Conservation (phyloP, 805 yeast species). For the Barnettozyma populi region DNA sequence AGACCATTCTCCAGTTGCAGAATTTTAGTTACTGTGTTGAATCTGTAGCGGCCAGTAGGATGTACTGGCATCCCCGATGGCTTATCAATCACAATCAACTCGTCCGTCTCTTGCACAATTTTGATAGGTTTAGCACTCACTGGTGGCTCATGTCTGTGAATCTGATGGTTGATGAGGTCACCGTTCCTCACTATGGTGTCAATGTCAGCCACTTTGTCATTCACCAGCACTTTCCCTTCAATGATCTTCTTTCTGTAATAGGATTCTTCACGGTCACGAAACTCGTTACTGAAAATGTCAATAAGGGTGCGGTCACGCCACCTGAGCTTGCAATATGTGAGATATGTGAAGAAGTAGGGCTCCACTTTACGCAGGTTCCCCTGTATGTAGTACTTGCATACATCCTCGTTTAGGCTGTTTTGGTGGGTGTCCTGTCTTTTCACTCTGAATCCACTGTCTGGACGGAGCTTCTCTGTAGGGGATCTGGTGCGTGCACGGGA, state of each 20-base stretch:
- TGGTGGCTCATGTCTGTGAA: conserved; percentile 84
- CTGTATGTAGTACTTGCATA: conserved; percentile 49
- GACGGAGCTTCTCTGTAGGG: conserved; percentile 14
- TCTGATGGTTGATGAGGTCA: conserved; percentile 66
- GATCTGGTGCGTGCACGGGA: conserved; percentile 11
- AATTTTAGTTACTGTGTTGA: conserved; percentile 70
- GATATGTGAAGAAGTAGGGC: conserved; percentile 85
- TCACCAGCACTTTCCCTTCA: conserved; percentile 71
- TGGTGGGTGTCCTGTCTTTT: conserved; percentile 20
- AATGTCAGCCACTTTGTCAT: conserved; percentile 54
- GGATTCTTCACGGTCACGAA: conserved; percentile 66
- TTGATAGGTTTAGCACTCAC: conserved; percentile 29
- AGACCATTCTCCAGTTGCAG: conserved; percentile 64
- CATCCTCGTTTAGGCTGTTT: conserved; percentile 29
- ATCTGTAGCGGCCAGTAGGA: conserved; percentile 83
- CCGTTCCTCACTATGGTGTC: conserved; percentile 75
- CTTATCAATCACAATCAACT: conserved; percentile 79
- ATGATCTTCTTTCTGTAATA: conserved; percentile 54
- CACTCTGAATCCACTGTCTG: conserved; percentile 18
- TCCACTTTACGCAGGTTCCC: conserved; percentile 65
- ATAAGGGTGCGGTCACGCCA: conserved; percentile 83
- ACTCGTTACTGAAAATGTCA: conserved; percentile 80
- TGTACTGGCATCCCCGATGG: conserved; percentile 96
- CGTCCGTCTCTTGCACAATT: conserved; percentile 53
- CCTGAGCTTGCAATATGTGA: conserved; percentile 82